Evolutionary conservation across 768 basidiomycete species (phyloP), one percentile per base, ranked within the genome.

Genomic region (Mycena vulgaris): DNA sequence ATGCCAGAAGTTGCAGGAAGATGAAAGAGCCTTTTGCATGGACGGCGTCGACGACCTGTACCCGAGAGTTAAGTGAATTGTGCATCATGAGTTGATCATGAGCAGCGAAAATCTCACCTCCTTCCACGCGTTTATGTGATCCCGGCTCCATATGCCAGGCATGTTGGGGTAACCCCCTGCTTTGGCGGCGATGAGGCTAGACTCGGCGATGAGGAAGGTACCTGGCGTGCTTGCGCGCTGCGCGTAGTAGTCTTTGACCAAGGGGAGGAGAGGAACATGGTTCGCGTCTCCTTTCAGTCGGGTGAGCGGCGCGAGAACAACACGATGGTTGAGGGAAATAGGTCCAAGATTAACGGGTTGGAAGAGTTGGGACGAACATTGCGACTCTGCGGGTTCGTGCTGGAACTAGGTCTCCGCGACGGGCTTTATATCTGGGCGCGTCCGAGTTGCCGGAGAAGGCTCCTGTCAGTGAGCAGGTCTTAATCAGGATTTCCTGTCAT

Each of bases 111-210:
- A n/a, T 62, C 80, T 19, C 30, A 86, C 86, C 76, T 80, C 74
- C 73, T 87, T 89, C 90, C 90, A 92, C 0, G 76, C 85, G 0
- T 71, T 71, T 48, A 89, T 81, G 69, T 91, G 90, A n/a, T 84
- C 86, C 5, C 79, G 76, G 11, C 73, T 83, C 80, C 83, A 89
- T 35, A 89, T 84, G 0, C 89, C 89, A 0, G 89, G 89, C 1
- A 83, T 79, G 66, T 82, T 73, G 7, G 74, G 62, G 58, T 75
- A 80, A 0, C 82, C 78, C 65, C 81, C 72, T 64, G 80, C 78
- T 33, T 69, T 49, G 23, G 49, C 76, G 60, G 76, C 77, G 69
- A 86, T 80, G 63, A 81, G 77, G 13, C 84, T 87, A 0, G 80
- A 88, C 73, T 89, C 88, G 0, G 86, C 75, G 58, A 89, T 82